Evolutionary conservation across 2,329 filamentous ascomycete genomes (phyloP).

Genomic region (Colletotrichum sojae): DNA sequence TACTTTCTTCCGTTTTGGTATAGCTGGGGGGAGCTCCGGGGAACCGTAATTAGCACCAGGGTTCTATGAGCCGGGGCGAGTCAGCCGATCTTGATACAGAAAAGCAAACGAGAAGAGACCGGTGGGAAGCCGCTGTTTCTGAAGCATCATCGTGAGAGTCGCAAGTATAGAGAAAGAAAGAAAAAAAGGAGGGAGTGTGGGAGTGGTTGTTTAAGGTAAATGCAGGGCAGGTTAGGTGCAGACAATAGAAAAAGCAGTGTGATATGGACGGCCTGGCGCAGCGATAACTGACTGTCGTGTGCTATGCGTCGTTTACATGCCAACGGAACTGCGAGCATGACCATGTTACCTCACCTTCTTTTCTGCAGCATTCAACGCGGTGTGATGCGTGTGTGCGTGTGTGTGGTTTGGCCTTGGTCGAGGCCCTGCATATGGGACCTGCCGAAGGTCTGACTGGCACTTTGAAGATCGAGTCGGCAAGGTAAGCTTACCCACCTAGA

Average conservation of each 20-base stretch:
- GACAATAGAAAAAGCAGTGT: constrained; percentile 26
- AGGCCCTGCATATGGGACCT: neutral
- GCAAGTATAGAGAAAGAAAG: neutral
- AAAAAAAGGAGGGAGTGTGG: constrained; percentile 11
- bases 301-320: constrained; percentile 38
- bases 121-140: constrained; percentile 37
- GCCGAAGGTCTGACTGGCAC: too few species aligned
- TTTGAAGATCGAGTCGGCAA: neutral
- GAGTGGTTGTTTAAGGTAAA: constrained; percentile 13
- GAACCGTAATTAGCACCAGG: constrained; percentile 39
- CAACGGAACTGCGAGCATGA: constrained; percentile 33
- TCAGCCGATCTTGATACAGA: constrained; percentile 40
- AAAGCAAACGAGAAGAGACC: constrained; percentile 37
- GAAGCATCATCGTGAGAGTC: constrained; percentile 46
- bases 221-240: constrained; percentile 9
- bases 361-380: constrained; percentile 7
- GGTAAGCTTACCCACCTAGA: neutral
- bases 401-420: neutral
- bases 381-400: neutral
- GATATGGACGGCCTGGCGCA: constrained; percentile 11
- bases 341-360: constrained; percentile 14
- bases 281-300: constrained; percentile 33
- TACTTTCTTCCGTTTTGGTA: constrained; percentile 57
- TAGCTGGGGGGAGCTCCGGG: constrained; percentile 46
- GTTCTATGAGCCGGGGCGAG: constrained; percentile 38